These are phyloP conservation scores for Pichia exigua DNA, from an alignment of 805 yeast species.

Conservation along the genomic window DNA sequence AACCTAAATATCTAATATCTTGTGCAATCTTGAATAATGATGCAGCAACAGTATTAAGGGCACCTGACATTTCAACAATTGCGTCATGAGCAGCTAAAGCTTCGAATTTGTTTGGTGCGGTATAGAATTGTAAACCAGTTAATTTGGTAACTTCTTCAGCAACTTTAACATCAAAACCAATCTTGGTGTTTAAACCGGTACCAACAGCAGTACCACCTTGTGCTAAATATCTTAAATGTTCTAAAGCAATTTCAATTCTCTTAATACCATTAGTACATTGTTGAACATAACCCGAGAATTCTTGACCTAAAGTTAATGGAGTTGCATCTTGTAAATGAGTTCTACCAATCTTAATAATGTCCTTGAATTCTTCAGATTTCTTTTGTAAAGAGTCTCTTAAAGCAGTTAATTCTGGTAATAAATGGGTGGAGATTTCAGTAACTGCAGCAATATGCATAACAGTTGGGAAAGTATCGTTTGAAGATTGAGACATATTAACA, in stretches of 20 bases:
- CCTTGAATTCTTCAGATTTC: slow-evolving; percentile 76
- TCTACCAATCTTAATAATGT: slow-evolving; percentile 96
- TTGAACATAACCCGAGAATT: slow-evolving; percentile 92
- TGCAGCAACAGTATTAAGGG: slow-evolving; percentile 88
- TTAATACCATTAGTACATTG: slow-evolving; percentile 87
- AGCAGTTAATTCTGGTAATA: slow-evolving; percentile 72
- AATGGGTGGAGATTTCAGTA: slow-evolving; percentile 64
- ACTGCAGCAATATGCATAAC: slow-evolving; percentile 99
- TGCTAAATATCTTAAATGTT: slow-evolving; percentile 74
- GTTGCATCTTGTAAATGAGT: slow-evolving; percentile 99
- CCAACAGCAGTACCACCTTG: slow-evolving; percentile 99
- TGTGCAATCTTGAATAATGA: slow-evolving; percentile 95
- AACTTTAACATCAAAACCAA: slow-evolving; percentile 80
- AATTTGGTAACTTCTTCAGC: slow-evolving; percentile 80
- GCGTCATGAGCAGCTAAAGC: slow-evolving; percentile 99
- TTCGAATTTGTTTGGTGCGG: slow-evolving; percentile 98
- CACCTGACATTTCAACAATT: slow-evolving; percentile 95
- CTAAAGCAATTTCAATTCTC: slow-evolving; percentile 72
- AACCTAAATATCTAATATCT: slow-evolving; percentile 95
- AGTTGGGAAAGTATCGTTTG: slow-evolving; percentile 98
- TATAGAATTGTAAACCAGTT: slow-evolving; percentile 82
- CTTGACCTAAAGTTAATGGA: slow-evolving; percentile 96
- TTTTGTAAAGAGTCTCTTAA: slow-evolving; percentile 71
- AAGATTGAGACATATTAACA: slow-evolving; percentile 97
- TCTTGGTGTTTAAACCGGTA: slow-evolving; percentile 91